Percentiles rank a stretch among this genome's conserved stretches.
Conservation (phyloP, 192 early-diverging fungal species). For the Geranomyces michiganensis region DNA sequence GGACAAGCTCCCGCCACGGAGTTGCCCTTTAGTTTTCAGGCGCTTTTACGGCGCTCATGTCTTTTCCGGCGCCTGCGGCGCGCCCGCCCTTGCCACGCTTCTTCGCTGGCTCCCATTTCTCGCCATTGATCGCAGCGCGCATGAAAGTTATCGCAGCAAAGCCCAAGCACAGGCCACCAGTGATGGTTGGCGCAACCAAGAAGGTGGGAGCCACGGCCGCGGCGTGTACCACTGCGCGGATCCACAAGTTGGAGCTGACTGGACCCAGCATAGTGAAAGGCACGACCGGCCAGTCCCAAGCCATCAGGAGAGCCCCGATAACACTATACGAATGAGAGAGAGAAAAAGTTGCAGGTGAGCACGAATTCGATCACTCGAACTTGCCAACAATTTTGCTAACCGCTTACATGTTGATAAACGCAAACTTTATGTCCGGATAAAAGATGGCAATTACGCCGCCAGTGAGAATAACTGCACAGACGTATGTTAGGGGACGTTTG, state of each 20-base stretch:
- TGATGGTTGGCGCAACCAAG: conserved; percentile 26
- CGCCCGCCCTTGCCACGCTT: conserved; percentile 13
- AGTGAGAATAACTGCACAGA: conserved; percentile 23
- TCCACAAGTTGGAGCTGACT: conserved; percentile 21
- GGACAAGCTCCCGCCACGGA: not conserved
- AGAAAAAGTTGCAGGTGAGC: not conserved
- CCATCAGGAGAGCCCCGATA: conserved; percentile 26
- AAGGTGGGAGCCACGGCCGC: conserved; percentile 18
- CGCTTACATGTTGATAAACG: conserved; percentile 28
- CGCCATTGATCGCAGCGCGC: conserved; percentile 28
- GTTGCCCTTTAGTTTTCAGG: conserved; percentile 37
- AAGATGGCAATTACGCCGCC: conserved; percentile 30
- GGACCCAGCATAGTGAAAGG: conserved; percentile 26
- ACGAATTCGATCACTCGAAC: no score
- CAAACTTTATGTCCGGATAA: conserved; percentile 16
- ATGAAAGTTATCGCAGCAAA: conserved; percentile 21
- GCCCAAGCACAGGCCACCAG: conserved; percentile 21
- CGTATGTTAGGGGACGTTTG: not conserved
- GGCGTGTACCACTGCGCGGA: conserved; percentile 18
- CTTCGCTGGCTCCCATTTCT: conserved; percentile 30
- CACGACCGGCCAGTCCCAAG: conserved; percentile 26
- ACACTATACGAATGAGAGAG: conserved; percentile 8
- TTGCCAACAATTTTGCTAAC: no score
- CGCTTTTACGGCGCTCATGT: conserved; percentile 32
- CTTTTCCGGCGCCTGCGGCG: conserved; percentile 13